Percentiles rank a stretch among this genome's conserved stretches.
Evolutionary conservation across 495 filamentous ascomycete species (phyloP).

Genomic region (Parachaetomium inaequale): DNA sequence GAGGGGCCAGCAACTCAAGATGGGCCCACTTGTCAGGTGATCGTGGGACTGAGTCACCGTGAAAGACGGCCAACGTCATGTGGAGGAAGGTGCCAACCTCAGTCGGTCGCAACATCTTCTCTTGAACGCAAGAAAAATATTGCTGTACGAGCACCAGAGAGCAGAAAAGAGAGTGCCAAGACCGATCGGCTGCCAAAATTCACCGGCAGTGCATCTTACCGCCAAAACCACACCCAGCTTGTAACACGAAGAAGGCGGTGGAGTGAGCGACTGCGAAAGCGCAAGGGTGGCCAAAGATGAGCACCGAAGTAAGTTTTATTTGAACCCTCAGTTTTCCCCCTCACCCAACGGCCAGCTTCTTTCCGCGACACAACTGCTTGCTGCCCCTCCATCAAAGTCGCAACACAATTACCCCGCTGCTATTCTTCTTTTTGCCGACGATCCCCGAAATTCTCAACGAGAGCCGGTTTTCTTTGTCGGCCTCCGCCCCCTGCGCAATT

Average conservation of each 20-base stretch:
- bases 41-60: slow-evolving; percentile 31
- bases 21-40: slow-evolving; percentile 35
- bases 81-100: slow-evolving; percentile 11
- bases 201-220: neutral
- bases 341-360: neutral
- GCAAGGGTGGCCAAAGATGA: slow-evolving; percentile 29
- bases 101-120: slow-evolving; percentile 10
- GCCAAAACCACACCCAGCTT: neutral
- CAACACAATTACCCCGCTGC: neutral
- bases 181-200: neutral
- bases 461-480: neutral
- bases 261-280: slow-evolving; percentile 14
- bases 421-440: neutral
- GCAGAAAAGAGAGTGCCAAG: neutral
- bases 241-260: slow-evolving; percentile 18
- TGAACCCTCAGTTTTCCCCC: slow-evolving; percentile 13
- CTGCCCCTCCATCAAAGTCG: slow-evolving; percentile 24
- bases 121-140: slow-evolving; percentile 7
- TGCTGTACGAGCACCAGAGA: neutral
- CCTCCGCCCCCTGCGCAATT: neutral
- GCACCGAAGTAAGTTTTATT: slow-evolving; percentile 35
- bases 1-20: neutral
- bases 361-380: slow-evolving; percentile 12
- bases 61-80: slow-evolving; percentile 32
- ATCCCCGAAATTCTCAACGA: neutral